Conservation (phyloP, 345 rosid species). For the Eucalyptus sp. region DNA sequence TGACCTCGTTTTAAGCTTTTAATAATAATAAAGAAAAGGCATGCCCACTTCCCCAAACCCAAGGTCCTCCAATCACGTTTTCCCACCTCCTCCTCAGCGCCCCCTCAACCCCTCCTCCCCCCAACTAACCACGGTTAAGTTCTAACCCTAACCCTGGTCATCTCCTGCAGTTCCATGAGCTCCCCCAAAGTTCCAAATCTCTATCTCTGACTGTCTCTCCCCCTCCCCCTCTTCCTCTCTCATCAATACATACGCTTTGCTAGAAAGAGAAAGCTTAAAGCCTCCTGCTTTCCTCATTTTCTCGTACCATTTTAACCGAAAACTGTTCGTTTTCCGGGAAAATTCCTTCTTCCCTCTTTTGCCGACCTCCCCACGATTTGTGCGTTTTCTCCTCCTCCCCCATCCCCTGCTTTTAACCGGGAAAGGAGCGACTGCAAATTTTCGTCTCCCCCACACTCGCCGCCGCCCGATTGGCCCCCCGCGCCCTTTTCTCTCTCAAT, state of each 20-base stretch:
- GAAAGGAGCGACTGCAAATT: background rate
- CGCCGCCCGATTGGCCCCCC: background rate
- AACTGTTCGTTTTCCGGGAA: background rate
- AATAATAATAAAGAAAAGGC: background rate
- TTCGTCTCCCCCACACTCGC: background rate
- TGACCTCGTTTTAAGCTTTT: background rate
- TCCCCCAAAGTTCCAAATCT: background rate
- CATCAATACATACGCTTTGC: background rate
- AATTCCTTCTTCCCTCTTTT: background rate
- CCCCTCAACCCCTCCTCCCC: background rate
- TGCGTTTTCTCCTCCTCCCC: background rate
- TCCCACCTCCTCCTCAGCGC: background rate
- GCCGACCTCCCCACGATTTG: background rate
- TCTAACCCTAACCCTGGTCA: slow-evolving; percentile 23
- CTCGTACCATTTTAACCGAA: background rate
- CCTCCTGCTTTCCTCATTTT: background rate
- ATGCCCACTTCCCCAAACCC: background rate
- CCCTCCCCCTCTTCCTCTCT: background rate
- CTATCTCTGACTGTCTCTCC: background rate
- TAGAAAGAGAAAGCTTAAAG: background rate
- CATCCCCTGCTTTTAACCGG: background rate
- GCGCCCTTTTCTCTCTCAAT: background rate
- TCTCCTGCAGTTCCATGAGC: background rate
- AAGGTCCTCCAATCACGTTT: background rate
- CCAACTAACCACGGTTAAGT: slow-evolving; percentile 21